A percentile compares a stretch with the other conserved stretches of the same genome.
Evolutionary conservation across 1,284 basidiomycete genomes (phyloP).

Genomic region (Thecaphora thlaspeos): DNA sequence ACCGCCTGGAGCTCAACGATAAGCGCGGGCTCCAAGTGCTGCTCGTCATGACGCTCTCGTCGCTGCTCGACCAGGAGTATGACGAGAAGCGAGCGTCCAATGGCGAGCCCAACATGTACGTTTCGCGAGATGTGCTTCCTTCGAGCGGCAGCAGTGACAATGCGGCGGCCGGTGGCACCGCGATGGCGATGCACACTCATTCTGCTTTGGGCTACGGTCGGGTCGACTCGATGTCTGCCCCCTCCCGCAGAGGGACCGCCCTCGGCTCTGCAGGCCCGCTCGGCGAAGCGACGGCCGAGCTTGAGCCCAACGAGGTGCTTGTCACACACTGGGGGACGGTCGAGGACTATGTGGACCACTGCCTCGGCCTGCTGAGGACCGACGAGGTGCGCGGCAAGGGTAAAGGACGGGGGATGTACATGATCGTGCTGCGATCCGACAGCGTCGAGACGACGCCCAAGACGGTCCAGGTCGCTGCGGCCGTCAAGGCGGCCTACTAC

Average conservation of each 20-base stretch:
- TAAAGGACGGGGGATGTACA: constrained; percentile 63
- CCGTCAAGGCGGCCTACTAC: constrained; percentile 71
- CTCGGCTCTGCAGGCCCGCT: not conserved
- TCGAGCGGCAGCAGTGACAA: not conserved
- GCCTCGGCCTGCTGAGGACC: constrained; percentile 67
- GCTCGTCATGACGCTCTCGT: constrained; percentile 71
- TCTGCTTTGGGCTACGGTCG: not conserved
- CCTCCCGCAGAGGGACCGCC: too few species aligned
- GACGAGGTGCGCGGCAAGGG: constrained; percentile 6
- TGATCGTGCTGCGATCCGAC: constrained; percentile 70
- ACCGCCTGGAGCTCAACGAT: constrained; percentile 77
- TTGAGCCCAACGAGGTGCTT: constrained; percentile 67
- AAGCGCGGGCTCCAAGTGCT: constrained; percentile 69
- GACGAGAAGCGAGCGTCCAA: constrained; percentile 39
- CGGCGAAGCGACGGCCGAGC: constrained; percentile 11
- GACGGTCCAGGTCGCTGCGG: constrained; percentile 74
- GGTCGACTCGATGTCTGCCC: not conserved
- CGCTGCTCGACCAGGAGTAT: constrained; percentile 73
- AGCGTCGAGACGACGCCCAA: constrained; percentile 70
- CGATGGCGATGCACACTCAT: too few species aligned
- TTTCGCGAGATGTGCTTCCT: constrained; percentile 1
- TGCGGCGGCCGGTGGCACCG: too few species aligned
- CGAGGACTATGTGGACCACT: constrained; percentile 70
- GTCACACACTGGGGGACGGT: constrained; percentile 68
- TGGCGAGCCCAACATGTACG: constrained; percentile 28